Conservation (phyloP, 2,329 filamentous ascomycete species). For the Ampelomyces quisqualis region DNA sequence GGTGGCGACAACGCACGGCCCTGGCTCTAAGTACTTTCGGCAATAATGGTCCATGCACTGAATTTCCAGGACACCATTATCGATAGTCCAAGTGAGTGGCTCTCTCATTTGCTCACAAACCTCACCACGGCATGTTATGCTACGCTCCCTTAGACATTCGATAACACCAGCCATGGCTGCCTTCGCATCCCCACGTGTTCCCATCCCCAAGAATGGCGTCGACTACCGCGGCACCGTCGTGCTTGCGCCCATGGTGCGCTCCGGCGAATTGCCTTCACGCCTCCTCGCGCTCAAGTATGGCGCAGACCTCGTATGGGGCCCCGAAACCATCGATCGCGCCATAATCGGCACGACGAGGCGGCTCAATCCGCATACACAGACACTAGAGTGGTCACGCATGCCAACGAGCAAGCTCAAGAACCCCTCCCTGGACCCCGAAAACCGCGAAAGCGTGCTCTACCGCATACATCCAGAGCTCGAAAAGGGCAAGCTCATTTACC, state of each 20-base stretch:
- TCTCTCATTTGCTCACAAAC: neutral
- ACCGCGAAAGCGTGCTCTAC: constrained; percentile 70
- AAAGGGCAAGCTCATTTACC: constrained; percentile 76
- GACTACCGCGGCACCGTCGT: constrained; percentile 94
- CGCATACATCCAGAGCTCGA: constrained; percentile 78
- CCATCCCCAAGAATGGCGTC: constrained; percentile 83
- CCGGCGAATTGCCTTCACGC: constrained; percentile 90
- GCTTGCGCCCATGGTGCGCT: constrained; percentile 95
- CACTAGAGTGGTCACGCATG: constrained; percentile 79
- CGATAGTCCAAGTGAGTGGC: neutral
- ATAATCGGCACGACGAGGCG: constrained; percentile 83
- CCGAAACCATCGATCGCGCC: constrained; percentile 89
- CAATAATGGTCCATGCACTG: neutral
- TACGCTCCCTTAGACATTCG: constrained; percentile 35
- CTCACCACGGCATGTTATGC: constrained; percentile 42
- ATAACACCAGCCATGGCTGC: constrained; percentile 37
- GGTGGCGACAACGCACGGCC: too few relatives aligned
- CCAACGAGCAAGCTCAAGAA: constrained; percentile 69
- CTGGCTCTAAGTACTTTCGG: too few relatives aligned
- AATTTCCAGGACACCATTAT: neutral
- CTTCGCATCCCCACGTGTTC: constrained; percentile 59
- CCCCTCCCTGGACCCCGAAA: constrained; percentile 56
- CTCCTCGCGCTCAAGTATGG: constrained; percentile 90
- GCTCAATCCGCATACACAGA: constrained; percentile 72
- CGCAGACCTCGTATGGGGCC: constrained; percentile 95